Percentiles rank a stretch among this genome's conserved stretches.
Evolutionary conservation across 805 yeast genomes (phyloP).

Genomic region (Wickerhamomyces strasburgensis): DNA sequence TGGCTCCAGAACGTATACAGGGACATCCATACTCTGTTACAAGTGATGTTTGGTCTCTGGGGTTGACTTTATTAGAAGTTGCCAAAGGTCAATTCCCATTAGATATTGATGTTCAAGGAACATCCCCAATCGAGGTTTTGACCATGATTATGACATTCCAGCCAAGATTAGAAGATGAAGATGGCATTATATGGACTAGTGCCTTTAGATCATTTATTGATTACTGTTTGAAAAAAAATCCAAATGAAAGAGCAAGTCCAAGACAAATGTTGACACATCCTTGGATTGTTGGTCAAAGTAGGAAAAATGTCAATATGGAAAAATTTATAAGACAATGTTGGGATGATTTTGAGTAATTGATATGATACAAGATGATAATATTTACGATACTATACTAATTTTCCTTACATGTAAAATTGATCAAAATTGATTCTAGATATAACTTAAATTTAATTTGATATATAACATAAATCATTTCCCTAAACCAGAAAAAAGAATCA

Average conservation of each 20-base stretch:
- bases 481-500: background rate
- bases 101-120: slow-evolving; percentile 28
- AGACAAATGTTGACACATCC: slow-evolving; percentile 92
- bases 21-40: slow-evolving; percentile 95
- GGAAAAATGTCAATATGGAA: slow-evolving; percentile 75
- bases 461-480: background rate
- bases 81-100: slow-evolving; percentile 92
- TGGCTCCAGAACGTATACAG: slow-evolving; percentile 98
- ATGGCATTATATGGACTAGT: slow-evolving; percentile 74
- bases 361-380: background rate
- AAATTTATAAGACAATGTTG: slow-evolving; percentile 59
- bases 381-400: no score
- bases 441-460: background rate
- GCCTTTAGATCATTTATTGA: slow-evolving; percentile 79
- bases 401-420: no score
- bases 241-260: slow-evolving; percentile 82
- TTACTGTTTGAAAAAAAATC: slow-evolving; percentile 76
- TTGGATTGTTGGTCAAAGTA: slow-evolving; percentile 79
- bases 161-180: slow-evolving; percentile 75
- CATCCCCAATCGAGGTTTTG: slow-evolving; percentile 84
- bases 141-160: slow-evolving; percentile 76
- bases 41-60: slow-evolving; percentile 95
- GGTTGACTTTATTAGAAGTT: slow-evolving; percentile 86
- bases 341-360: slow-evolving; percentile 11
- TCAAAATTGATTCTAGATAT: no score